These are phyloP conservation scores for Botrytis deweyae DNA, from an alignment of 2,329 filamentous ascomycete species.

Conservation along the genomic window DNA sequence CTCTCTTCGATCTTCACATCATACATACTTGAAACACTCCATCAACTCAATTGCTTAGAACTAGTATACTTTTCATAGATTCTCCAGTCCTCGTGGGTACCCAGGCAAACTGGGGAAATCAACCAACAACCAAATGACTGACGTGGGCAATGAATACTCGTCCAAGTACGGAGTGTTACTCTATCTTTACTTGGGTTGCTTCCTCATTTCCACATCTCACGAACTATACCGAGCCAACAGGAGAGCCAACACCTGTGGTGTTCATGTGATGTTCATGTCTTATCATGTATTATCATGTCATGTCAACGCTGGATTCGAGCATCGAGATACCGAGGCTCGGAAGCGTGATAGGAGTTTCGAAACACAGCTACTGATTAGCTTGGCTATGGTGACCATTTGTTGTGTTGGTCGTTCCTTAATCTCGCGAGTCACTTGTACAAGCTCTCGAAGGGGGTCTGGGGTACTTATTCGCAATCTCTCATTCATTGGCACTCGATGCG, in stretches of 20 bases:
- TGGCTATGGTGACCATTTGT: not conserved
- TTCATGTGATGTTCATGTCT: slow-evolving; percentile 7
- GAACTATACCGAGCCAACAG: slow-evolving; percentile 11
- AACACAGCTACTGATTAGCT: slow-evolving; percentile 2
- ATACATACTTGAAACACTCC: not conserved
- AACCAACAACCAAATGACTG: not conserved
- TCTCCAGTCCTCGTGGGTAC: slow-evolving; percentile 4
- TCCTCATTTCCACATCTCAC: not conserved
- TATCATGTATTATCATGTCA: slow-evolving; percentile 6
- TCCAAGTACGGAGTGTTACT: not conserved
- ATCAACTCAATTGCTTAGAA: not conserved
- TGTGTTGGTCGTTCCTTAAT: slow-evolving; percentile 8
- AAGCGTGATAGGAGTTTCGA: not conserved
- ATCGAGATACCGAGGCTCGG: not conserved
- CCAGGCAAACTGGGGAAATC: not conserved
- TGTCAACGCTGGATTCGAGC: slow-evolving; percentile 7
- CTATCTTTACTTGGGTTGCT: not conserved
- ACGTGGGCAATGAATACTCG: slow-evolving; percentile 9
- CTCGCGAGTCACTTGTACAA: not conserved
- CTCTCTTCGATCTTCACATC: not conserved
- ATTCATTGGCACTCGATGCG: not conserved
- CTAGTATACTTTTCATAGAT: not conserved
- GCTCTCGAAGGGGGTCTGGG: not conserved
- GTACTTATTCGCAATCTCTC: not conserved
- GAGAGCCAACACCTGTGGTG: not conserved